These are phyloP conservation scores for Metschnikowia similis DNA, from an alignment of 805 yeast genomes.

Conservation along the genomic window DNA sequence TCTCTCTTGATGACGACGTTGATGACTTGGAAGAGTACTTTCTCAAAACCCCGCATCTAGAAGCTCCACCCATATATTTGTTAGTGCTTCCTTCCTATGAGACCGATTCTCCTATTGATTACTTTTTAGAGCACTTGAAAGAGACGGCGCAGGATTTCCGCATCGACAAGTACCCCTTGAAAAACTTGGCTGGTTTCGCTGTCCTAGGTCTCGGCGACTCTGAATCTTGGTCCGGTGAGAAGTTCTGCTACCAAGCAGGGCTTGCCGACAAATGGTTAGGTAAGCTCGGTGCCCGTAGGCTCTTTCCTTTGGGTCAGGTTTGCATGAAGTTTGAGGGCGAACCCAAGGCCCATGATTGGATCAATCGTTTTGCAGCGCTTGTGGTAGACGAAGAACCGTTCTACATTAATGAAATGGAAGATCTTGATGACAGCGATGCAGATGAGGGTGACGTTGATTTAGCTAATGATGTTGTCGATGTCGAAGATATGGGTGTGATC, in stretches of 20 bases:
- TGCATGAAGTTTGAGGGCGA: conserved; percentile 73
- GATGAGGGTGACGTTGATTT: conserved; percentile 38
- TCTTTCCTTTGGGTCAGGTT: conserved; percentile 78
- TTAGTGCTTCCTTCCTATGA: conserved; percentile 86
- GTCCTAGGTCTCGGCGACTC: conserved; percentile 86
- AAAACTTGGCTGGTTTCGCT: conserved; percentile 67
- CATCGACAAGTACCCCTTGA: conserved; percentile 75
- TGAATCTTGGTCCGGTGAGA: conserved; percentile 72
- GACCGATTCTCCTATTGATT: conserved; percentile 88
- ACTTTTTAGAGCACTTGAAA: conserved; percentile 70
- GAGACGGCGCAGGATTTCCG: conserved; percentile 85
- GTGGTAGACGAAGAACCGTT: conserved; percentile 71
- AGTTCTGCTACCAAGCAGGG: conserved; percentile 82
- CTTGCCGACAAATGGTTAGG: conserved; percentile 71
- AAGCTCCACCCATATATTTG: conserved; percentile 52
- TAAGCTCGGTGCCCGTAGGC: conserved; percentile 79
- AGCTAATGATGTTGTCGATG: conserved; percentile 54
- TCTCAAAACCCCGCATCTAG: conserved; percentile 50
- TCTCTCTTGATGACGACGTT: conserved; percentile 74
- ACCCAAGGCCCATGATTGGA: conserved; percentile 62
- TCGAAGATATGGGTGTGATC: conserved; percentile 80
- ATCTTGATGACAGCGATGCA: conserved; percentile 52
- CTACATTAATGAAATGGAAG: conserved; percentile 47
- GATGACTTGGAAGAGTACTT: conserved; percentile 83
- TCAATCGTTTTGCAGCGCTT: conserved; percentile 52